These are phyloP conservation scores for Salix brachista DNA, from an alignment of 345 rosid genomes.

Conservation along the genomic window DNA sequence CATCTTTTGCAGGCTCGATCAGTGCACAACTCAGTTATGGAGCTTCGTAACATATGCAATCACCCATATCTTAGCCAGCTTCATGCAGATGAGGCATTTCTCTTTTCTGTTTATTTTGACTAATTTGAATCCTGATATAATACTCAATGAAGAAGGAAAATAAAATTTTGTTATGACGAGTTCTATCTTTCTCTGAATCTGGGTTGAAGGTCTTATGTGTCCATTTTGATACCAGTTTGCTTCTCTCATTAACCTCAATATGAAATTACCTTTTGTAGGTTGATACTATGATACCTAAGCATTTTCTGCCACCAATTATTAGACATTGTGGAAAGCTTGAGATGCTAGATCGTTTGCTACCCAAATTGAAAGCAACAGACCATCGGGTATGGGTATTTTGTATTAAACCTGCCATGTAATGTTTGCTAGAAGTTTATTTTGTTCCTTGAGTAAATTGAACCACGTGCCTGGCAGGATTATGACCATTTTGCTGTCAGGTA, in stretches of 20 bases:
- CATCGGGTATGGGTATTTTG: constrained; percentile 63
- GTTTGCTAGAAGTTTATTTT: neutral
- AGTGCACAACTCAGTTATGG: constrained; percentile 94
- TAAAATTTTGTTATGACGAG: neutral
- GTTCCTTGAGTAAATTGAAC: neutral
- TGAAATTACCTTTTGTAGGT: constrained; percentile 44
- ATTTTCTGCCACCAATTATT: constrained; percentile 73
- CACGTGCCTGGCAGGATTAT: neutral
- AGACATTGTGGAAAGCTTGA: constrained; percentile 96
- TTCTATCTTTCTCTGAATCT: neutral
- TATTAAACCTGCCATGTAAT: constrained; percentile 1
- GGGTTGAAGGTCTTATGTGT: neutral
- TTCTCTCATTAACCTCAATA: neutral
- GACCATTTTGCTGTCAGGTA: neutral
- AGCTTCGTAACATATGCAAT: constrained; percentile 92
- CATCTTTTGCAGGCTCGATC: constrained; percentile 55
- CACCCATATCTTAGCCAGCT: constrained; percentile 96
- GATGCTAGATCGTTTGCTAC: constrained; percentile 87
- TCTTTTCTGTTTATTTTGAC: constrained; percentile 10
- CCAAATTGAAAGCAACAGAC: constrained; percentile 85
- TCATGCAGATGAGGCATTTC: constrained; percentile 76
- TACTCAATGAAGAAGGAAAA: constrained; percentile 1
- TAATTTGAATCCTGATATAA: constrained; percentile 5
- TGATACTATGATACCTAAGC: constrained; percentile 62
- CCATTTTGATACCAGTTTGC: neutral